Conservation (phyloP, 768 basidiomycete species). For the Pseudohyphozyma bogoriensis region DNA sequence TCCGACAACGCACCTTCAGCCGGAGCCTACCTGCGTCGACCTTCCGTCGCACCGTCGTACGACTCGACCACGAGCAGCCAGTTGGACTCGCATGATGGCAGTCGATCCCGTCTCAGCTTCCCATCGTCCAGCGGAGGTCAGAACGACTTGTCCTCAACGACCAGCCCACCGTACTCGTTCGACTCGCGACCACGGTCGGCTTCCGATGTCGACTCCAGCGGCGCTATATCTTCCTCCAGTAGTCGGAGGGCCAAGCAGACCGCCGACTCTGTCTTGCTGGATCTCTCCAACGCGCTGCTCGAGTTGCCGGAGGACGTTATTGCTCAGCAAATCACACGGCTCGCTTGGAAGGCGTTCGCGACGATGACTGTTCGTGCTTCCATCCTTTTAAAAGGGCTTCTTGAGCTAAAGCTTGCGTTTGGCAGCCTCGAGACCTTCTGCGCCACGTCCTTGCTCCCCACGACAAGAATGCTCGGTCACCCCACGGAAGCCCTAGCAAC, state of each 20-base stretch:
- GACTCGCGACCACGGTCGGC: not conserved
- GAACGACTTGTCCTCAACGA: not conserved
- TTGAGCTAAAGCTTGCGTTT: not conserved
- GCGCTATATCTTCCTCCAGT: not conserved
- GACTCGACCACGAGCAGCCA: conserved; percentile 1
- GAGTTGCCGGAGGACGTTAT: conserved; percentile 23
- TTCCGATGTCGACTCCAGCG: conserved; percentile 6
- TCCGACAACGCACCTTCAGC: not conserved
- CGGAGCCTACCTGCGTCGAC: not conserved
- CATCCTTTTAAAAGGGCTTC: no score
- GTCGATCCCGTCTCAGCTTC: not conserved
- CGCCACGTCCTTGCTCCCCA: conserved; percentile 33
- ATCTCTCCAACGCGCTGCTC: conserved; percentile 21
- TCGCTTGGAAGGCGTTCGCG: conserved; percentile 30
- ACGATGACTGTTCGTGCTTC: conserved; percentile 21
- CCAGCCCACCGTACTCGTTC: not conserved
- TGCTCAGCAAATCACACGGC: conserved; percentile 30
- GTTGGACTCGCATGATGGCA: not conserved
- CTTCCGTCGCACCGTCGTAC: conserved; percentile 16
- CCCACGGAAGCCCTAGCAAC: conserved; percentile 18
- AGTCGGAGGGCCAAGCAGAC: not conserved
- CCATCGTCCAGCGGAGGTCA: not conserved
- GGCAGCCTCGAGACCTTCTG: conserved; percentile 32
- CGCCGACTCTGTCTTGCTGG: conserved; percentile 9
- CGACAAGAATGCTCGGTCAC: conserved; percentile 22